Conservation (phyloP, 2,329 filamentous ascomycete genomes). For the Exophiala calicioides region DNA sequence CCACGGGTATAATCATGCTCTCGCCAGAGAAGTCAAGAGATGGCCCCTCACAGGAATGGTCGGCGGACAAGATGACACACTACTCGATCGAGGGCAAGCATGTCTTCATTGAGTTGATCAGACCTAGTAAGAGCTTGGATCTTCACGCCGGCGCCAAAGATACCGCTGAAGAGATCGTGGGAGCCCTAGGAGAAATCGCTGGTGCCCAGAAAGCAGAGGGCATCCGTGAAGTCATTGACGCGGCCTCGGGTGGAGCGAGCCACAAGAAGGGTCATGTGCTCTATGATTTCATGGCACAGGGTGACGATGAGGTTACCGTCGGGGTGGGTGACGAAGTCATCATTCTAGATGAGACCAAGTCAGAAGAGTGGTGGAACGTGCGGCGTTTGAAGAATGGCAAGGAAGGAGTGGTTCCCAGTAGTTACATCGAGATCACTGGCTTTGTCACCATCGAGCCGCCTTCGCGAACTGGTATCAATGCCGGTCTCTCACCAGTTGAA, state of each 20-base stretch:
- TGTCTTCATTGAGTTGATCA: constrained; percentile 89
- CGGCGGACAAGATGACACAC: constrained; percentile 90
- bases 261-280: constrained; percentile 83
- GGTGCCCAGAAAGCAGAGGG: constrained; percentile 80
- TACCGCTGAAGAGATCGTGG: constrained; percentile 90
- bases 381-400: constrained; percentile 85
- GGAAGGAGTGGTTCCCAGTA: constrained; percentile 94
- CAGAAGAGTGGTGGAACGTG: constrained; percentile 98
- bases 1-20: constrained; percentile 85
- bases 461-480: constrained; percentile 58
- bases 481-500: constrained; percentile 69
- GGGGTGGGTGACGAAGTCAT: constrained; percentile 86
- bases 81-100: constrained; percentile 98
- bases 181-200: constrained; percentile 81
- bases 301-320: constrained; percentile 94
- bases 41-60: constrained; percentile 87
- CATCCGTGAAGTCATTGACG: constrained; percentile 80
- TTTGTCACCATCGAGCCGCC: constrained; percentile 55
- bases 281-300: constrained; percentile 96
- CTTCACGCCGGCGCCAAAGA: constrained; percentile 98
- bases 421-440: constrained; percentile 88
- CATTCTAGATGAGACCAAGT: constrained; percentile 84
- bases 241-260: constrained; percentile 63
- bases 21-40: constrained; percentile 82
- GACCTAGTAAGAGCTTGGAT: constrained; percentile 91